Evolutionary conservation across 2,329 filamentous ascomycete species (phyloP).

Genomic region (Dactylellina cionopaga): DNA sequence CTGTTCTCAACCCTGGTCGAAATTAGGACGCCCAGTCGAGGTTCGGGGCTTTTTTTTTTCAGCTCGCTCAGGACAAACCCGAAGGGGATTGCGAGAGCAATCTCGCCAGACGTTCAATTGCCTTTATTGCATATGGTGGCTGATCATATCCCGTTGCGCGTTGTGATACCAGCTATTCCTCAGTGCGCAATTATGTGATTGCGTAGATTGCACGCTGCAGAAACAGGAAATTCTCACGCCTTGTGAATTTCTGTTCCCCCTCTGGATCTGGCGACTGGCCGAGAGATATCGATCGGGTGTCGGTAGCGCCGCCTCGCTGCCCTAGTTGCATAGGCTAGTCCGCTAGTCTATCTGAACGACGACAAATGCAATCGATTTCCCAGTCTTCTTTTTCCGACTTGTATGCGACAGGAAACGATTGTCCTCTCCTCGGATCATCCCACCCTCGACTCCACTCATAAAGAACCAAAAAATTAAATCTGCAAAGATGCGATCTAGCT

Average conservation of each 20-base stretch:
- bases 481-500: too few relatives aligned
- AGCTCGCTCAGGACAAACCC: conserved; percentile 38
- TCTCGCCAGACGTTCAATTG: conserved; percentile 13
- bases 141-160: conserved; percentile 27
- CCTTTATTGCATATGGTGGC: conserved; percentile 31
- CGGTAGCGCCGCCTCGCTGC: not conserved
- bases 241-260: too few relatives aligned
- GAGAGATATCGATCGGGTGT: conserved; percentile 24
- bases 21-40: conserved; percentile 49
- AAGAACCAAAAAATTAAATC: too few relatives aligned
- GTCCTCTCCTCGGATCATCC: too few relatives aligned
- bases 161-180: conserved; percentile 21
- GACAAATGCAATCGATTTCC: too few relatives aligned
- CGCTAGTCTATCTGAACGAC: too few relatives aligned
- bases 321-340: too few relatives aligned
- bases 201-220: not conserved
- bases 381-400: too few relatives aligned
- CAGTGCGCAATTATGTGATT: conserved; percentile 7
- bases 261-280: conserved; percentile 20
- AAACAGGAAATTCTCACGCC: conserved; percentile 24
- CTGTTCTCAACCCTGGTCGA: conserved; percentile 22
- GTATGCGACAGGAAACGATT: not conserved
- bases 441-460: too few relatives aligned
- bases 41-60: conserved; percentile 52
- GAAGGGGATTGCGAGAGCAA: conserved; percentile 1